Percentiles rank a stretch among this genome's conserved stretches.
Conservation (phyloP, 257 asterid genomes). For the Solanum paucissectum region DNA sequence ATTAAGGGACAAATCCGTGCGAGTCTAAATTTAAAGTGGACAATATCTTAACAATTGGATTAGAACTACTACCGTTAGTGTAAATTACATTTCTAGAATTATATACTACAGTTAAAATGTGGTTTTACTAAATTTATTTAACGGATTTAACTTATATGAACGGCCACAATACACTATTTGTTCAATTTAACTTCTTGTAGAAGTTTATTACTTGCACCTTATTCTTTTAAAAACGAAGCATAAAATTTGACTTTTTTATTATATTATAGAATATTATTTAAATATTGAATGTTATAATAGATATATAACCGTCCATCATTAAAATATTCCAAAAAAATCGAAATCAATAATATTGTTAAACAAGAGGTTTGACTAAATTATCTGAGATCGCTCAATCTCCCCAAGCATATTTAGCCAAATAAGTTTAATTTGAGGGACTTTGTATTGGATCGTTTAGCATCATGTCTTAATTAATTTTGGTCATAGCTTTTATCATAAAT, state of each 20-base stretch:
- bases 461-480: neutral
- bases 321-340: too few relatives aligned
- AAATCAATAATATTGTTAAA: neutral
- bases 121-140: neutral
- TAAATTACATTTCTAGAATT: neutral
- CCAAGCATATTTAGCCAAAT: neutral
- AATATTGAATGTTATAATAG: too few relatives aligned
- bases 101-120: neutral
- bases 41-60: neutral
- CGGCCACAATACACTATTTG: neutral
- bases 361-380: neutral
- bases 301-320: neutral
- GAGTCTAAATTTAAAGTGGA: neutral
- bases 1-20: accelerated
- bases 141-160: neutral
- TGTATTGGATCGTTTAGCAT: neutral
- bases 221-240: neutral
- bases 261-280: too few relatives aligned
- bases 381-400: neutral
- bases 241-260: neutral
- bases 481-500: neutral
- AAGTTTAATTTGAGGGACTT: neutral
- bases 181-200: neutral
- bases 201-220: neutral
- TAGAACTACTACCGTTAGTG: neutral